phyloP scores from a whole-genome alignment of 2,329 filamentous ascomycete genomes.

The Hypoxylon rubiginosum region DNA sequence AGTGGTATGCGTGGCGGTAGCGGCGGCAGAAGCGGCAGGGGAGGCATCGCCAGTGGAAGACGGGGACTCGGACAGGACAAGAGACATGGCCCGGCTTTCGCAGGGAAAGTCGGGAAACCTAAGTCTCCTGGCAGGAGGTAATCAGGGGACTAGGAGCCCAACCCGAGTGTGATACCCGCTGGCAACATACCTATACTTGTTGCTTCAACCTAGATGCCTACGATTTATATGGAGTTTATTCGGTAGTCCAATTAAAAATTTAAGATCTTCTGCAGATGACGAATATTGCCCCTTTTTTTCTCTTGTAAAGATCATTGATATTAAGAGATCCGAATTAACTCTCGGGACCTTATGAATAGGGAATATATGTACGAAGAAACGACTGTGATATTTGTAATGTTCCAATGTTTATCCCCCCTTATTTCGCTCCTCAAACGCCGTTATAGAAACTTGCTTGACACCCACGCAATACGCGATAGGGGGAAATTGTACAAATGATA shows the following conservation, averaged over 20 bases:
- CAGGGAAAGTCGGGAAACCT: conserved; percentile 58
- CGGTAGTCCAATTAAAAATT: conserved; percentile 7
- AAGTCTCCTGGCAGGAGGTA: conserved; percentile 51
- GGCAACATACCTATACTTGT: conserved; percentile 17
- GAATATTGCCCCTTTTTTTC: conserved; percentile 17
- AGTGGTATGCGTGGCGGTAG: conserved; percentile 32
- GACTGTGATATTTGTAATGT: conserved; percentile 12
- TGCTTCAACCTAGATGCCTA: conserved; percentile 16
- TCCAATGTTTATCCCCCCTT: conserved; percentile 3
- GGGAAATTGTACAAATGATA: conserved; percentile 12
- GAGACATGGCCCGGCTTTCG: conserved; percentile 57
- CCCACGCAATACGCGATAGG: not conserved
- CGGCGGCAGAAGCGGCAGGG: conserved; percentile 53
- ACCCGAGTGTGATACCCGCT: conserved; percentile 42
- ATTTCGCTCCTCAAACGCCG: conserved; percentile 21
- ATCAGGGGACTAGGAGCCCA: conserved; percentile 7
- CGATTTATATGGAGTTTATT: not conserved
- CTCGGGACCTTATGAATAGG: not conserved
- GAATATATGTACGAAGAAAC: conserved; percentile 40
- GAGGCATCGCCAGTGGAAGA: conserved; percentile 59
- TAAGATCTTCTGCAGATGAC: conserved; percentile 15
- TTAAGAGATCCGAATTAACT: conserved; percentile 19
- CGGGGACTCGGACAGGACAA: conserved; percentile 67
- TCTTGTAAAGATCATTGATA: conserved; percentile 16
- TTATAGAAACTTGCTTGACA: conserved; percentile 7